Conservation (phyloP, 1,284 basidiomycete genomes). For the Anthracocystis panici-leucophaei region DNA sequence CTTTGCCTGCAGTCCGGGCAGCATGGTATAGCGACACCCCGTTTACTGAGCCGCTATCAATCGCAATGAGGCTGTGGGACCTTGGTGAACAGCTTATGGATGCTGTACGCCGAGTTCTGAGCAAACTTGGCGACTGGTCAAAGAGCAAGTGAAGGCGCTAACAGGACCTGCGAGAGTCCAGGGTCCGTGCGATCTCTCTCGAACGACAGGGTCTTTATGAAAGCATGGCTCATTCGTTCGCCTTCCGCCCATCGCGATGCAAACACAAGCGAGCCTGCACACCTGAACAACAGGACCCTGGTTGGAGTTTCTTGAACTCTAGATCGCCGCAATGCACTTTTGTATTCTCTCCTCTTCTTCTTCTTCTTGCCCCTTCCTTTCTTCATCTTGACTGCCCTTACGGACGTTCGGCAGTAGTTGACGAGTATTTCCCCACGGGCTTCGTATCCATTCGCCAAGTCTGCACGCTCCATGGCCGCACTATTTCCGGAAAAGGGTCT, state of each 20-base stretch:
- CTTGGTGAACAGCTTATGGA: no score
- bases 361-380: not conserved
- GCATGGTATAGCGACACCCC: no score
- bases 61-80: no score
- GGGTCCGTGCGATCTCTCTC: not conserved
- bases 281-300: constrained; percentile 6
- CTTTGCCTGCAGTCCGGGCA: no score
- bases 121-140: no score
- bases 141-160: no score
- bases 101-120: no score
- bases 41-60: no score
- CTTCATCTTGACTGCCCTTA: not conserved
- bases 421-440: constrained; percentile 5
- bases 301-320: not conserved
- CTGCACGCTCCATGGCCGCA: constrained; percentile 1
- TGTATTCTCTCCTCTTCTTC: not conserved
- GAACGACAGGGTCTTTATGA: not conserved
- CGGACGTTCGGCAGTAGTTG: no score
- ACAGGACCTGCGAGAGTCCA: not conserved
- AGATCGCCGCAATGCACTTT: constrained; percentile 6
- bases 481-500: constrained; percentile 1
- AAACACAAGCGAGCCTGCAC: constrained; percentile 3
- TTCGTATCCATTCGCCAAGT: not conserved
- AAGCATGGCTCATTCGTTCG: not conserved
- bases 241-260: constrained; percentile 5